Conservation (phyloP, 179 eudicot genomes). For the Sideroxylon spinosum region DNA sequence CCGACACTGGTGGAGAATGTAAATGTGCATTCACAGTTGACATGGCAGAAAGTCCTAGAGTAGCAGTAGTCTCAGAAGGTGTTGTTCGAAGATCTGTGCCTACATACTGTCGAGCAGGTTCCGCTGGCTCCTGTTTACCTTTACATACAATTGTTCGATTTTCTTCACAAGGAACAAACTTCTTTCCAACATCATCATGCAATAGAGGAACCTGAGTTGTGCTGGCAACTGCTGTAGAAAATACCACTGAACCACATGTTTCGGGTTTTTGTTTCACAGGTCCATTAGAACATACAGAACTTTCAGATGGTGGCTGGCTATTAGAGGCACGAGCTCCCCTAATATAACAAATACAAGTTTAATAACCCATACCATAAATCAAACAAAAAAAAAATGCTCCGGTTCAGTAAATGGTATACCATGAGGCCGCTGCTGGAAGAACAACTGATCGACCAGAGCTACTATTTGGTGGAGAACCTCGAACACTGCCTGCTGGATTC, state of each 20-base stretch:
- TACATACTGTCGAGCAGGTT: constrained; percentile 27
- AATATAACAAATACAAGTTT: background rate
- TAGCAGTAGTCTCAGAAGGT: constrained; percentile 29
- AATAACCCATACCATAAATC: background rate
- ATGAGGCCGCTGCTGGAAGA: constrained; percentile 86
- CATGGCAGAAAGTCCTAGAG: constrained; percentile 20
- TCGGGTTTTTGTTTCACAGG: constrained; percentile 51
- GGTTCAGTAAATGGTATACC: constrained; percentile 39
- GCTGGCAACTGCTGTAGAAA: constrained; percentile 38
- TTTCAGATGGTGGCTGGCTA: constrained; percentile 41
- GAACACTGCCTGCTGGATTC: constrained; percentile 30
- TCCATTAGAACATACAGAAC: constrained; percentile 43
- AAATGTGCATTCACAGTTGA: constrained; percentile 22
- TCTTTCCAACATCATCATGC: constrained; percentile 40
- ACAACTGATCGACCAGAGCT: constrained; percentile 70
- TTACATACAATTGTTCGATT: constrained; percentile 23
- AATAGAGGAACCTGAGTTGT: constrained; percentile 25
- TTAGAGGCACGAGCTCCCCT: constrained; percentile 78
- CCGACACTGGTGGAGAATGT: constrained; percentile 17
- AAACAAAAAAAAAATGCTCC: background rate
- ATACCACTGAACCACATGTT: constrained; percentile 21
- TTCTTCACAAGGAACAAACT: constrained; percentile 26
- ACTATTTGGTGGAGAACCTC: constrained; percentile 64
- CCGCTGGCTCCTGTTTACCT: constrained; percentile 35
- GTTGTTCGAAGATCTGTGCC: constrained; percentile 20